Evolutionary conservation across 495 filamentous ascomycete genomes (phyloP), one percentile per base, ranked within the genome.

Genomic region (Cenococcum geophilum): DNA sequence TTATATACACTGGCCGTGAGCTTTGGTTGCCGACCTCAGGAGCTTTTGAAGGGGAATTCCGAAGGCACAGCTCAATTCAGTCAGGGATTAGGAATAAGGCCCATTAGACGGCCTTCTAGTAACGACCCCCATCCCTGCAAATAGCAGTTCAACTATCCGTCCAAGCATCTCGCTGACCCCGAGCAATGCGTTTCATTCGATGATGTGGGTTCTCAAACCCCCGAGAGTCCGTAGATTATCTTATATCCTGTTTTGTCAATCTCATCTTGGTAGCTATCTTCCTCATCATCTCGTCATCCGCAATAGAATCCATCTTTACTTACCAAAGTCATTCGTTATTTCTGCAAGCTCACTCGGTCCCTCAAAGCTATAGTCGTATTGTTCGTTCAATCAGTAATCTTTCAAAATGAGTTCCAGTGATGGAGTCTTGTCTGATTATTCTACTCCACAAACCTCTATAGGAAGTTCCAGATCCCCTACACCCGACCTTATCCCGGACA

Each of bases 371-470:
- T 18, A 45, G 18, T 45, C 4, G 11, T 45, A 4, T 18, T 1
- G 40, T 16, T 4, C 18, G 18, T 45, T 14, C 1, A 18, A 4
- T 10, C 18, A 45, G 11, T 14, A 3, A 47, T 21, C 48, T 21
- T 51, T 27, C 48, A 51, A 11, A 3, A 51, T 51, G 48, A 16
- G 21, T 22, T 51, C 48, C 23, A 2, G 48, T 45, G 40, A 45
- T 12, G 23, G 48, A 20, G 12, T 27, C 23, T 51, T 16, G 3
- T 51, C 12, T 51, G 48, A 51, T 12, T 51, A 21, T 51, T 51
- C 48, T 27, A 51, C 48, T 21, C 48, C 48, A 22, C 11, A 51
- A 14, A 51, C 48, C 23, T 51, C 48, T 22, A 16, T 51, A 23
- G 48, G 48, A 14, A 22, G 48, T 14, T 51, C 48, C 4, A 51